Evolutionary conservation across 2,329 filamentous ascomycete genomes (phyloP).

Genomic region (Fusarium sororula): DNA sequence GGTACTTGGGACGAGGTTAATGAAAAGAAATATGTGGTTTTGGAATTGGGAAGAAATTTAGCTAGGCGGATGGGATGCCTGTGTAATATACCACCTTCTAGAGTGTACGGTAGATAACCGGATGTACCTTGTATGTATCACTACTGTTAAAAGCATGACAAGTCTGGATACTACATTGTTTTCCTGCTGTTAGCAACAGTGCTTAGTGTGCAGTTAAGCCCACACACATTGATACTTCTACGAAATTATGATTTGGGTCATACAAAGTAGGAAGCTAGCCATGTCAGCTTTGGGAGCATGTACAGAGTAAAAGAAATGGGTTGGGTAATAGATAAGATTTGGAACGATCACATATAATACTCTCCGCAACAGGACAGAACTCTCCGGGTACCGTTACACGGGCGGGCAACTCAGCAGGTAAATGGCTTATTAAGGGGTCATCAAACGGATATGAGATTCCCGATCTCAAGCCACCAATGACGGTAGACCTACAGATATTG

Average conservation of each 20-base stretch:
- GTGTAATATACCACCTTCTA: slow-evolving; percentile 46
- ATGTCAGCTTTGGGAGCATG: neutral
- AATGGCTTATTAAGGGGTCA: neutral
- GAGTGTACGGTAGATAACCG: slow-evolving; percentile 45
- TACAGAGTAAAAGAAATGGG: neutral
- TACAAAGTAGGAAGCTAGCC: neutral
- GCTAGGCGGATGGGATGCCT: slow-evolving; percentile 36
- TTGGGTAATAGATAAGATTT: neutral
- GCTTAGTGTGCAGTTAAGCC: neutral
- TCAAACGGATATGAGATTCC: neutral
- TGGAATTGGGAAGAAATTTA: slow-evolving; percentile 29
- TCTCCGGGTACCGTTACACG: neutral
- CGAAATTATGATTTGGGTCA: neutral
- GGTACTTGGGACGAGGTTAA: slow-evolving; percentile 88
- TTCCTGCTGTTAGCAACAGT: neutral
- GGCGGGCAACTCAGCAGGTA: neutral
- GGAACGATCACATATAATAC: neutral
- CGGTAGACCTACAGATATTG: neutral
- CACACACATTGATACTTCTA: neutral
- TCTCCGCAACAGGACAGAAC: neutral
- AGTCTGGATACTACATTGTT: slow-evolving; percentile 5
- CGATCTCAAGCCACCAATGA: neutral
- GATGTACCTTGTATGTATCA: slow-evolving; percentile 45
- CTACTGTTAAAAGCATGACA: slow-evolving; percentile 39
- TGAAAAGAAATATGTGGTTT: neutral